Percentiles rank a stretch among this genome's conserved stretches.
phyloP scores from a whole-genome alignment of 2,329 filamentous ascomycete genomes.

The Fusarium chlamydosporum region DNA sequence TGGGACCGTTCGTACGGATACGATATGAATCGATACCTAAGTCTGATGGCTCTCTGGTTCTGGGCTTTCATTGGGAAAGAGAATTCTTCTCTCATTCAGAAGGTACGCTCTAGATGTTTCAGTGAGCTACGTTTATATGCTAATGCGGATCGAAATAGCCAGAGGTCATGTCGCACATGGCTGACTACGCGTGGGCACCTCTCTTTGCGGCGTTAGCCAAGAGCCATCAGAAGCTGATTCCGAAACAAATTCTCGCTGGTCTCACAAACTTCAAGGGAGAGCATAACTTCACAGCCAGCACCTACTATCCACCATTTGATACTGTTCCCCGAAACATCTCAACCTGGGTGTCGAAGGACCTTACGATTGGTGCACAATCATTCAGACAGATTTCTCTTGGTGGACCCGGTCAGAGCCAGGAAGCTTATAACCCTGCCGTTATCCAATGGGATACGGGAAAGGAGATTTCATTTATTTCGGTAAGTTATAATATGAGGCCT shows the following conservation, averaged over 20 bases:
- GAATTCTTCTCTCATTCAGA: conserved; percentile 54
- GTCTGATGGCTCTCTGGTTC: conserved; percentile 70
- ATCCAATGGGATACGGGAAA: conserved; percentile 68
- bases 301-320: conserved; percentile 72
- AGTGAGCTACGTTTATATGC: accelerated
- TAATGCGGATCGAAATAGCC: conserved; percentile 51
- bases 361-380: conserved; percentile 73
- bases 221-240: conserved; percentile 64
- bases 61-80: conserved; percentile 70
- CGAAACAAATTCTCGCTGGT: conserved; percentile 56
- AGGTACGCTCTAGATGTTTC: conserved; percentile 36
- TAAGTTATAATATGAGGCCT: conserved; percentile 18
- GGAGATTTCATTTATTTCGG: conserved; percentile 52
- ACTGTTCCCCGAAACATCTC: conserved; percentile 69
- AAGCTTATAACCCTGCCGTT: conserved; percentile 71
- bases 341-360: conserved; percentile 67
- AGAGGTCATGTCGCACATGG: conserved; percentile 69
- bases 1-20: conserved; percentile 76
- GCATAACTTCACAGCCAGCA: conserved; percentile 65
- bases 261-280: conserved; percentile 66
- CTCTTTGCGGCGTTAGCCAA: conserved; percentile 68
- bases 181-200: conserved; percentile 71
- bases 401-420: conserved; percentile 65
- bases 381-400: conserved; percentile 70
- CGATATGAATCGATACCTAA: conserved; percentile 74